These are phyloP conservation scores for Helminthosporium solani DNA, from an alignment of 2,329 filamentous ascomycete species.

Conservation along the genomic window DNA sequence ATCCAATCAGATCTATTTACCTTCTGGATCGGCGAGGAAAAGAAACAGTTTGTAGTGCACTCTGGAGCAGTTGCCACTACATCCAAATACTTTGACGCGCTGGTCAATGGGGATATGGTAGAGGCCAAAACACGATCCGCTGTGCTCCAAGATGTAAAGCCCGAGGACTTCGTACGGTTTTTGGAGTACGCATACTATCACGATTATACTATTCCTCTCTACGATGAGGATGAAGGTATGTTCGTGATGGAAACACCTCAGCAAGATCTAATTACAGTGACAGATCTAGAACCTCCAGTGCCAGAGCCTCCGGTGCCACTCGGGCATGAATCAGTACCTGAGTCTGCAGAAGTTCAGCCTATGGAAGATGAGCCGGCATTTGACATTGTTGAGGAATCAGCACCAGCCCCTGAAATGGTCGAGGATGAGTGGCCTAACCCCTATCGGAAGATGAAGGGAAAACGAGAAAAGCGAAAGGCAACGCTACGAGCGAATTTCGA, in stretches of 20 bases:
- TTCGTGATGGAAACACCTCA: constrained; percentile 9
- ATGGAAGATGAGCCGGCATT: too few species aligned
- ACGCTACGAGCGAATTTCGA: constrained; percentile 17
- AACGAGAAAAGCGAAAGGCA: constrained; percentile 14
- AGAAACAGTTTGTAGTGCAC: constrained; percentile 22
- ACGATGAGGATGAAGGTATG: constrained; percentile 2
- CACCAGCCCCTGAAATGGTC: too few species aligned
- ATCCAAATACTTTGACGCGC: constrained; percentile 14
- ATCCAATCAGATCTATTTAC: constrained; percentile 25
- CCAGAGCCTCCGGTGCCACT: too few species aligned
- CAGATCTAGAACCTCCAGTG: neutral
- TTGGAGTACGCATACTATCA: constrained; percentile 27
- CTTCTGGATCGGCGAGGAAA: constrained; percentile 21
- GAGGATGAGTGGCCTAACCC: neutral
- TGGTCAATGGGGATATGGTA: constrained; percentile 24
- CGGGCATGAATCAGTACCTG: too few species aligned
- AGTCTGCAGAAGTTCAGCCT: too few species aligned
- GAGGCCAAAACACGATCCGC: constrained; percentile 19
- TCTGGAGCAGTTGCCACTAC: constrained; percentile 22
- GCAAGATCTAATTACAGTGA: constrained; percentile 2
- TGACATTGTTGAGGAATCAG: too few species aligned
- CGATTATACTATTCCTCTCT: constrained; percentile 21
- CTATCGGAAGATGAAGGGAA: constrained; percentile 7
- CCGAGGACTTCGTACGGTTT: constrained; percentile 28
- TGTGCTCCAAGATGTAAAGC: constrained; percentile 17